These are phyloP conservation scores for Dissophora ornata DNA, from an alignment of 192 early-diverging fungal species.

Conservation along the genomic window DNA sequence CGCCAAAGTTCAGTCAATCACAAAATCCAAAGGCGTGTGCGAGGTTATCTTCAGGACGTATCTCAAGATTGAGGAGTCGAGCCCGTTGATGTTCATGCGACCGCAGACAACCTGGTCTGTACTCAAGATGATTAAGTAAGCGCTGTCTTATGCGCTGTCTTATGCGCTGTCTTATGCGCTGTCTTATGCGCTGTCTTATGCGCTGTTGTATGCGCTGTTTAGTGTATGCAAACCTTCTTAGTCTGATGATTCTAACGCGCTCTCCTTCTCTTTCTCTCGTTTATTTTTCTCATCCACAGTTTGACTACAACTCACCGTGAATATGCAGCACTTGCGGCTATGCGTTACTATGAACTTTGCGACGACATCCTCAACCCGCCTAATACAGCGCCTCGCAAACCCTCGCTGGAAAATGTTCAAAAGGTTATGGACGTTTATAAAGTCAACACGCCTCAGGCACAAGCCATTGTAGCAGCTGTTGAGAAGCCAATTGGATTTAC, in stretches of 20 bases:
- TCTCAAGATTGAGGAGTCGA: conserved; percentile 56
- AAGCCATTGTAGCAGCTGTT: conserved; percentile 79
- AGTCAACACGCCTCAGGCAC: conserved; percentile 95
- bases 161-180: too few relatives aligned
- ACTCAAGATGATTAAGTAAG: conserved; percentile 58
- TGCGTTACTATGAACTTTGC: conserved; percentile 70
- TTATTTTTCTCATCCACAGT: conserved; percentile 35
- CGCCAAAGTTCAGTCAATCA: conserved; percentile 64
- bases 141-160: too few relatives aligned
- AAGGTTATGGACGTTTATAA: conserved; percentile 68
- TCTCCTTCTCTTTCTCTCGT: background rate
- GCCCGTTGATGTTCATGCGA: conserved; percentile 55
- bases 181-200: too few relatives aligned
- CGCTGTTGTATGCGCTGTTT: too few relatives aligned
- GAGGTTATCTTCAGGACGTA: conserved; percentile 60
- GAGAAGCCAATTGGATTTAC: conserved; percentile 79
- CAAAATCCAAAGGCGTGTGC: conserved; percentile 55
- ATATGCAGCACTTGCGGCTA: conserved; percentile 77
- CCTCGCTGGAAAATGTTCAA: conserved; percentile 48
- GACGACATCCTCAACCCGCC: conserved; percentile 74
- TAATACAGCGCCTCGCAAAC: conserved; percentile 32
- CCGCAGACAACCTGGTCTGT: conserved; percentile 59
- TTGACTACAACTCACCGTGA: conserved; percentile 86
- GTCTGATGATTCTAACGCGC: too few relatives aligned
- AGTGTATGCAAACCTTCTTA: too few relatives aligned